phyloP scores from a whole-genome alignment of 805 yeast species.

The Candida dendrica region DNA sequence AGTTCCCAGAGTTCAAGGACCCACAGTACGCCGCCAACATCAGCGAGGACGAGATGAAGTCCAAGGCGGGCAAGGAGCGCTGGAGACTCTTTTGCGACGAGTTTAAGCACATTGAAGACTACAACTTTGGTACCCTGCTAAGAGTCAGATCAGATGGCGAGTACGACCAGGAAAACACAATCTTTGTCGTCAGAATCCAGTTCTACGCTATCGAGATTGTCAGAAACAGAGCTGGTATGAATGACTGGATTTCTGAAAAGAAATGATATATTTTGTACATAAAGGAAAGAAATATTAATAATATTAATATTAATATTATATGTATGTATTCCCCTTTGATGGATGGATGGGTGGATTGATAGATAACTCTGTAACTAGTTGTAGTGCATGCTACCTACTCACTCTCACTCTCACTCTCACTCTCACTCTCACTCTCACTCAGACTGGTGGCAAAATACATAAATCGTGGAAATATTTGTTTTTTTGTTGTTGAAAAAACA shows the following conservation, averaged over 20 bases:
- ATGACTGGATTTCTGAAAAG: constrained; percentile 72
- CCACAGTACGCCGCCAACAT: constrained; percentile 49
- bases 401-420: no score
- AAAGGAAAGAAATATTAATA: no score
- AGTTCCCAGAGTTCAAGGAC: constrained; percentile 84
- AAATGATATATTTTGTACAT: no score
- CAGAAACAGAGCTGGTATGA: constrained; percentile 83
- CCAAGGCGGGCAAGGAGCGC: constrained; percentile 67
- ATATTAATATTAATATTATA: no score
- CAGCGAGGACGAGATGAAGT: constrained; percentile 77
- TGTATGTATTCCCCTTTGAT: no score
- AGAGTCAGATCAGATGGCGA: constrained; percentile 68
- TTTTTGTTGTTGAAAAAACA: no score
- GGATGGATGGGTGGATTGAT: no score
- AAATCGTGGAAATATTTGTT: no score
- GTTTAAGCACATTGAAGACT: constrained; percentile 85
- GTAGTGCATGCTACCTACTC: no score
- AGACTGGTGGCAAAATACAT: no score
- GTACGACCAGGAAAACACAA: constrained; percentile 76
- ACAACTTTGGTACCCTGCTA: constrained; percentile 89
- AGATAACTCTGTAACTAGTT: no score
- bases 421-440: no score
- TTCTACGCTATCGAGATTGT: constrained; percentile 92
- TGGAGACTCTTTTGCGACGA: constrained; percentile 86
- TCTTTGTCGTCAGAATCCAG: constrained; percentile 88